Base-by-base conservation (phyloP, 352 stramenopile species). In the Phytophthora chlamydospora region DNA sequence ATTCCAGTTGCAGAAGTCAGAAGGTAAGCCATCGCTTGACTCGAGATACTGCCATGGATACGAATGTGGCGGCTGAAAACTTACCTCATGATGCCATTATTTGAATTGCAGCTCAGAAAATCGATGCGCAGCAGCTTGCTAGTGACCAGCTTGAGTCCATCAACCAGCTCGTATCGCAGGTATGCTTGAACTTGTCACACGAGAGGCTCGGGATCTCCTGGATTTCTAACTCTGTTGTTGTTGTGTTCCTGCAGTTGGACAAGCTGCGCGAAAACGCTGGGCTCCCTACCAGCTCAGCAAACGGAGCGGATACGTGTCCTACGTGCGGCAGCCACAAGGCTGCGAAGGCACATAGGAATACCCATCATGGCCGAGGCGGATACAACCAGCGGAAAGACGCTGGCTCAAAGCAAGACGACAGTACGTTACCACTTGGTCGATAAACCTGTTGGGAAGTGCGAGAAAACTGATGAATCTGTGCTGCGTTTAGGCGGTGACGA, bases 121-220 rank as follows among this genome's bases (percentile, higher is more conserved):
- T 83, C 44, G 85, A 91, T 46, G 85, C 85, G 8, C 85, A 93
- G 41, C 66, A 90, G 34, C 72, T 91, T 62, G 85, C 84, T 19
- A 87, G 73, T 31, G 85, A 92, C 34, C 85, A 93, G 42, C 67
- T 92, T 14, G 85, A 91, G 61, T 91, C 82, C 7, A 93, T 93
- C 50, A 91, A 93, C 54, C 78, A 91, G 44, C 80, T 93, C 32
- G 85, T 93, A 27, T 75, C 71, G 27, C 81, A 90, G 80, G 78
- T 89, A 62, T 6, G 54, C 8, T 41, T 8, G 14, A 12, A 16
- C 8, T 43, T 45, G 5, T 8, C n/a, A 8, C 2, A 42, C 9
- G 31, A 21, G 11, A 27, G 19, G 53, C 3, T 3, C 29, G 6
- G 24, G 4, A 35, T 29, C 16, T n/a, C 43, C 31, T 24, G 21